Evolutionary conservation across 2,329 filamentous ascomycete species (phyloP).

Genomic region (Stemphylium lycopersici): DNA sequence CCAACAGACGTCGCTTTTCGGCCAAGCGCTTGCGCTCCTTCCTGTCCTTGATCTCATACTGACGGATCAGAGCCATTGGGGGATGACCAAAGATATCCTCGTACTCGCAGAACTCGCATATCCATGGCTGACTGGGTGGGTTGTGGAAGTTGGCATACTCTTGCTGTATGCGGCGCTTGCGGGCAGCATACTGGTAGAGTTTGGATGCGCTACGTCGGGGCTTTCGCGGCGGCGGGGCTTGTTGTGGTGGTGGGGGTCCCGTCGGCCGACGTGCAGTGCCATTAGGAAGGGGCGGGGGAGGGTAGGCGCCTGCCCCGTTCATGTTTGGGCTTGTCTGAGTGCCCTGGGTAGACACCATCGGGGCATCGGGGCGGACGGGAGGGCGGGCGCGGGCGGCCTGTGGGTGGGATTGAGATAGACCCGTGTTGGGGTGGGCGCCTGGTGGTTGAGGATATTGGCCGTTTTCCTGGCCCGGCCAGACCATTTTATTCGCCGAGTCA

Average conservation of each 20-base stretch:
- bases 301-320: constrained; percentile 43
- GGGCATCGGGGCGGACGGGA: constrained; percentile 40
- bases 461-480: constrained; percentile 70
- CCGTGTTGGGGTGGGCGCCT: constrained; percentile 40
- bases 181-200: constrained; percentile 76
- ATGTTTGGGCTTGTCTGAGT: constrained; percentile 63
- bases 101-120: constrained; percentile 98
- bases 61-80: constrained; percentile 81
- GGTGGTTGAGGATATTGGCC: constrained; percentile 47
- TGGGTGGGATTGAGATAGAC: constrained; percentile 24
- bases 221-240: constrained; percentile 62
- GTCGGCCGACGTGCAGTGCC: constrained; percentile 46
- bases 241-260: constrained; percentile 48
- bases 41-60: constrained; percentile 94
- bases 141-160: constrained; percentile 77
- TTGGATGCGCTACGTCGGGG: constrained; percentile 68
- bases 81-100: constrained; percentile 91
- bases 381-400: constrained; percentile 35
- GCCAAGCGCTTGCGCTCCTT: constrained; percentile 81
- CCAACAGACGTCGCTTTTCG: constrained; percentile 82
- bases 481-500: constrained; percentile 78
- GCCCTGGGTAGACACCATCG: constrained; percentile 58
- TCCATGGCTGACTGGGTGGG: constrained; percentile 85
- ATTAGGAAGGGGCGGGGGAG: constrained; percentile 27
- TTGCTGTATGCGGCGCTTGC: constrained; percentile 77